phyloP scores from a whole-genome alignment of 805 yeast species.

The Saccharomyces jurei region DNA sequence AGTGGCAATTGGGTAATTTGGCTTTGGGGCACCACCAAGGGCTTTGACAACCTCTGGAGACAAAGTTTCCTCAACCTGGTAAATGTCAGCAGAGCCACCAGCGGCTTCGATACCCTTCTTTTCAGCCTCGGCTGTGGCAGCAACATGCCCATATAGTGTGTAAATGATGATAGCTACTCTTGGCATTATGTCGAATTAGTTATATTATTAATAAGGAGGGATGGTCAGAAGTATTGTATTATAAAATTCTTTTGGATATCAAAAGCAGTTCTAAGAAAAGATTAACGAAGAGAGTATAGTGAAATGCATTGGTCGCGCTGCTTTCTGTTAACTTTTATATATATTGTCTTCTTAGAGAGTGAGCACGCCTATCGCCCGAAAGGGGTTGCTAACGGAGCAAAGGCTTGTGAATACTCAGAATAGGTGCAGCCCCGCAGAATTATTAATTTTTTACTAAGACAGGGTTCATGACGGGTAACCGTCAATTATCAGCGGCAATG shows the following conservation, averaged over 20 bases:
- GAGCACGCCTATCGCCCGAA: not conserved
- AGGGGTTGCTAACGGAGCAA: not conserved
- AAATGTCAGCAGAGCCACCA: constrained; percentile 64
- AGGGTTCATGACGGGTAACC: not conserved
- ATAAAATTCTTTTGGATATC: not conserved
- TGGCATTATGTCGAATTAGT: constrained; percentile 7
- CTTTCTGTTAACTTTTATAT: not conserved
- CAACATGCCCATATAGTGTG: constrained; percentile 75
- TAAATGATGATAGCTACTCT: constrained; percentile 72
- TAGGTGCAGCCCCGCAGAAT: not conserved
- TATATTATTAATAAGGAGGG: not conserved
- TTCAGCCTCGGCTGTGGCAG: constrained; percentile 58
- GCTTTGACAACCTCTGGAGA: constrained; percentile 49
- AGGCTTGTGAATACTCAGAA: not conserved
- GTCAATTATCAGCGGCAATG: not conserved
- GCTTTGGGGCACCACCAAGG: constrained; percentile 58
- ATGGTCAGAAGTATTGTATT: not conserved
- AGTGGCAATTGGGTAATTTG: constrained; percentile 57
- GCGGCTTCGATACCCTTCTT: constrained; percentile 61
- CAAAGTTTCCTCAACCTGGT: constrained; percentile 76
- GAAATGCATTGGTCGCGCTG: not conserved
- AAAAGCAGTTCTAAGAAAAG: not conserved
- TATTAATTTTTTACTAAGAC: not conserved
- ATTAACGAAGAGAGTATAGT: not conserved
- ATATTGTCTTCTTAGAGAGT: not conserved